Evolutionary conservation across 345 rosid species (phyloP).

Genomic region (Eucalyptus erythrocorys): DNA sequence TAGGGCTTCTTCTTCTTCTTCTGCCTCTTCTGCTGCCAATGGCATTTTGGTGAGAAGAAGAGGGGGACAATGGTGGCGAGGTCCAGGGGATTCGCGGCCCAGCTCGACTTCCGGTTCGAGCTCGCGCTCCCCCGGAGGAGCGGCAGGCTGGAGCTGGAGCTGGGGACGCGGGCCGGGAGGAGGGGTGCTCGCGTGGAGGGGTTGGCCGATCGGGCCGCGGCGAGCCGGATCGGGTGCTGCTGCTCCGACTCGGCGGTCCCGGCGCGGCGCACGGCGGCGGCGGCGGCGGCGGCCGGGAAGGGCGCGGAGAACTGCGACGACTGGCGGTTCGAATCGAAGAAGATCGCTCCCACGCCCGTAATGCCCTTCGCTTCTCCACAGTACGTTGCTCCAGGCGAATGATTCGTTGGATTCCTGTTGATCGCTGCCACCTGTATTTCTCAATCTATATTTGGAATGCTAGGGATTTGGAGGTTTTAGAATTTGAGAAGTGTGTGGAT

Average conservation of each 20-base stretch:
- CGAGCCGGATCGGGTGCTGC: slow-evolving; percentile 32
- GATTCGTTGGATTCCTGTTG: background rate
- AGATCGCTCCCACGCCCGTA: slow-evolving; percentile 44
- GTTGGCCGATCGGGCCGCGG: background rate
- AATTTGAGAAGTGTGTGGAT: background rate
- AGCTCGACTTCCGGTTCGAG: slow-evolving; percentile 35
- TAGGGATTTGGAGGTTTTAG: background rate
- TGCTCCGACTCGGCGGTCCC: slow-evolving; percentile 53
- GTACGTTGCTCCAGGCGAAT: slow-evolving; percentile 17
- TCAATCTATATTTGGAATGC: background rate
- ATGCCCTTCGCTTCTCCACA: slow-evolving; percentile 75
- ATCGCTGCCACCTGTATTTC: background rate
- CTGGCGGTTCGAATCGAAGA: slow-evolving; percentile 40
- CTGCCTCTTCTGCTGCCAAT: background rate
- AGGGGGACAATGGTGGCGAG: slow-evolving; percentile 36
- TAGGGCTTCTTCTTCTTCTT: background rate
- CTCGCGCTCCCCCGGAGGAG: slow-evolving; percentile 1
- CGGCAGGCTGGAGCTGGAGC: slow-evolving; percentile 6
- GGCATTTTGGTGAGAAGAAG: slow-evolving; percentile 23
- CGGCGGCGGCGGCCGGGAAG: background rate
- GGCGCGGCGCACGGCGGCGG: slow-evolving; percentile 15
- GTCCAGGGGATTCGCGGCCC: slow-evolving; percentile 43
- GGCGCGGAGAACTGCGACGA: slow-evolving; percentile 37
- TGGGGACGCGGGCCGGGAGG: slow-evolving; percentile 16
- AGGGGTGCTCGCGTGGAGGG: background rate